phyloP scores from a whole-genome alignment of 2,329 filamentous ascomycete species.

The Thyridium curvatum region DNA sequence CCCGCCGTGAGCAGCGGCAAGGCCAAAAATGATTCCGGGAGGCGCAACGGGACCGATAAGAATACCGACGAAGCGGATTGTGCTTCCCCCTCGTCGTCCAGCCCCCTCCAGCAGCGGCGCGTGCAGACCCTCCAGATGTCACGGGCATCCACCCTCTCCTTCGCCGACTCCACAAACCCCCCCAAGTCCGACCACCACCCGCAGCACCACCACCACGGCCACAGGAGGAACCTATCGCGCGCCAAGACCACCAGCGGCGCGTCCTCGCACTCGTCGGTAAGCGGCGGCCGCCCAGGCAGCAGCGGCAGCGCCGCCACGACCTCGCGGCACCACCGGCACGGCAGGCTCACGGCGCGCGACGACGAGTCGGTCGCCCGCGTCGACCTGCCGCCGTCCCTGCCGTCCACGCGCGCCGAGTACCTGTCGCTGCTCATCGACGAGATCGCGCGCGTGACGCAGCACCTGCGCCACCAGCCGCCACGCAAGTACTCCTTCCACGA shows the following conservation, averaged over 20 bases:
- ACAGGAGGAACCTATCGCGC: neutral
- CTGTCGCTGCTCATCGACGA: slow-evolving; percentile 64
- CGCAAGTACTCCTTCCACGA: slow-evolving; percentile 74
- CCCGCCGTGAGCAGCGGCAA: no score
- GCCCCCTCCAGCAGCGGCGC: no score
- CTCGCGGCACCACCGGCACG: slow-evolving; percentile 3
- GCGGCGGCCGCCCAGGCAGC: neutral
- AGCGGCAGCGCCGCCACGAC: slow-evolving; percentile 1
- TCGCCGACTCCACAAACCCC: no score
- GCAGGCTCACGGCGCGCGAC: slow-evolving; percentile 7
- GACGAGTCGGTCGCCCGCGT: slow-evolving; percentile 22
- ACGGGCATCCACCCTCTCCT: no score
- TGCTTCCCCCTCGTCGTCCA: no score
- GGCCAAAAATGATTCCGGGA: no score
- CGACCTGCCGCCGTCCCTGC: slow-evolving; percentile 28
- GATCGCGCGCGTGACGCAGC: slow-evolving; percentile 59
- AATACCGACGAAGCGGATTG: no score
- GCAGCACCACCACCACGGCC: neutral
- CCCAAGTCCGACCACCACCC: no score
- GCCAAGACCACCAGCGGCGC: no score
- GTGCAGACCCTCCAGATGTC: no score
- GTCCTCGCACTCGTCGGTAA: neutral
- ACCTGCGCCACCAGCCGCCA: slow-evolving; percentile 49
- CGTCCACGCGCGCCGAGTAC: slow-evolving; percentile 40
- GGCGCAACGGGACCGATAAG: no score